Conservation (phyloP, 768 basidiomycete genomes). For the Royoungia palumana region DNA sequence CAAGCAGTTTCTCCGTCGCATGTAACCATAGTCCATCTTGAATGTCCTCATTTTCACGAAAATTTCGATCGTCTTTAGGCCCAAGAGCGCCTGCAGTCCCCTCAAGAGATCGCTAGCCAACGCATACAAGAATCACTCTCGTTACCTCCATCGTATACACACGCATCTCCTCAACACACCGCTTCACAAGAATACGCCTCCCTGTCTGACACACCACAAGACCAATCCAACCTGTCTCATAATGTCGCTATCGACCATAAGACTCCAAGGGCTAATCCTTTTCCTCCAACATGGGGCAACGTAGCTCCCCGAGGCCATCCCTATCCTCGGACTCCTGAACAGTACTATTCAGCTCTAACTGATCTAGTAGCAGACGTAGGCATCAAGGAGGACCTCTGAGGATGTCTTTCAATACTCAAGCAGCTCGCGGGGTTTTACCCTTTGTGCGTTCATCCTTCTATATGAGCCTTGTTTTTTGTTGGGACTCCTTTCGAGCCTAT, state of each 20-base stretch:
- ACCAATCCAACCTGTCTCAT: background rate
- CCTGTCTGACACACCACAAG: background rate
- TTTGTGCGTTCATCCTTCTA: slow-evolving; percentile 19
- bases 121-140: slow-evolving; percentile 25
- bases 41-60: background rate
- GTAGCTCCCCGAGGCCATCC: background rate
- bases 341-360: slow-evolving; percentile 2
- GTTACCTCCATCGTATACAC: background rate
- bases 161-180: background rate
- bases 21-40: background rate
- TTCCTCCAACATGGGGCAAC: slow-evolving; percentile 4
- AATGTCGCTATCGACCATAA: background rate
- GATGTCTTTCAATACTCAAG: slow-evolving; percentile 14
- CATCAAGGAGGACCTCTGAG: slow-evolving; percentile 7
- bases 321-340: slow-evolving; percentile 4
- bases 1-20: background rate
- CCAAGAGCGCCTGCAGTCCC: background rate
- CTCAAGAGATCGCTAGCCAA: slow-evolving; percentile 15
- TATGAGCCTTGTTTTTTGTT: background rate
- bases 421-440: slow-evolving; percentile 17
- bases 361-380: slow-evolving; percentile 8
- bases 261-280: background rate
- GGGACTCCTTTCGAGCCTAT: no score
- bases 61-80: background rate
- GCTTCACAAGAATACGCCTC: background rate